A percentile compares a stretch with the other conserved stretches of the same genome.
phyloP scores from a whole-genome alignment of 1,284 basidiomycete genomes.

The Sporisorium graminicola region DNA sequence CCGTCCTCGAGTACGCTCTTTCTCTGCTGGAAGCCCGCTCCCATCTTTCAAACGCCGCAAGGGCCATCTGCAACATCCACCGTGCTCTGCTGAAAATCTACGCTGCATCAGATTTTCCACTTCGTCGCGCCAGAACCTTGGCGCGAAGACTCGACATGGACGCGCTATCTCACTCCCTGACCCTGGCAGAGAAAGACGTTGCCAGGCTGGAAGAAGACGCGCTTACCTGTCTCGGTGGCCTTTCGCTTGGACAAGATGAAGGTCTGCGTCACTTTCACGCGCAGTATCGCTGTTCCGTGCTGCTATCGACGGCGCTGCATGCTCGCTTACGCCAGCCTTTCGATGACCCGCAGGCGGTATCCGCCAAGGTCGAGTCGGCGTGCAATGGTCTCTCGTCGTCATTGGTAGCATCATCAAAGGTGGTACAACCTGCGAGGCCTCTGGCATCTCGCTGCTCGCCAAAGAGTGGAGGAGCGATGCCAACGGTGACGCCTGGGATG shows the following conservation, averaged over 20 bases:
- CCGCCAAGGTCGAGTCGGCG: constrained; percentile 29
- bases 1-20: constrained; percentile 48
- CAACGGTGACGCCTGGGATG: constrained; percentile 11
- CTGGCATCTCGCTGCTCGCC: constrained; percentile 19
- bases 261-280: constrained; percentile 25
- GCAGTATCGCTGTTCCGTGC: constrained; percentile 43
- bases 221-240: constrained; percentile 20
- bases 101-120: constrained; percentile 18
- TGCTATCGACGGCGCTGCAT: constrained; percentile 29
- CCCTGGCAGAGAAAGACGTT: constrained; percentile 20
- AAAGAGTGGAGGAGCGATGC: constrained; percentile 4
- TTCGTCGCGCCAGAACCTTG: constrained; percentile 48
- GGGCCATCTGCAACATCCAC: constrained; percentile 32
- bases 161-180: constrained; percentile 30
- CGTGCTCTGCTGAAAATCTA: constrained; percentile 34
- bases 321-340: constrained; percentile 34
- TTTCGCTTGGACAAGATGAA: constrained; percentile 19
- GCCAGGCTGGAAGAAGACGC: constrained; percentile 23
- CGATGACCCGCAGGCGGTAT: constrained; percentile 20
- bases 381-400: constrained; percentile 33
- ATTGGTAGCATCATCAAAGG: not conserved
- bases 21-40: constrained; percentile 38
- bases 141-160: constrained; percentile 45
- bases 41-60: constrained; percentile 41
- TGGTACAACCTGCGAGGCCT: constrained; percentile 6